These are phyloP conservation scores for Aspergillus saccharolyticus DNA, from an alignment of 495 filamentous ascomycete species.

Conservation along the genomic window DNA sequence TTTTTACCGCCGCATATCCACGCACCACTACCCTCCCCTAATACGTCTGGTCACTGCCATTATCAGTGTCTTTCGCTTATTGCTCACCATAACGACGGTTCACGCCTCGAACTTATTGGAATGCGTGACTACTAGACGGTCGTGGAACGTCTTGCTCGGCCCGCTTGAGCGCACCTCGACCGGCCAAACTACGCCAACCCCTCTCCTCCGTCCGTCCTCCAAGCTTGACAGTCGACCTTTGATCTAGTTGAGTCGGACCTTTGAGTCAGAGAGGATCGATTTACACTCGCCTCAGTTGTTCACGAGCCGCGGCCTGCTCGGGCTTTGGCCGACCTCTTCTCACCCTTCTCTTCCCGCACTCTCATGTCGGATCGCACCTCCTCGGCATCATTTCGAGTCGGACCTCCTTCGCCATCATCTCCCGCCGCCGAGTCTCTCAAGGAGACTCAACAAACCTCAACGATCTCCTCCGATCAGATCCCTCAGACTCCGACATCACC, in stretches of 20 bases:
- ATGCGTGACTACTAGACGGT: slow-evolving; percentile 38
- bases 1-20: slow-evolving; percentile 9
- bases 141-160: slow-evolving; percentile 36
- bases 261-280: slow-evolving; percentile 15
- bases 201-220: slow-evolving; percentile 3
- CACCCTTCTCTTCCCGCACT: slow-evolving; percentile 10
- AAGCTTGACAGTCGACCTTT: slow-evolving; percentile 9
- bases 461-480: slow-evolving; percentile 31
- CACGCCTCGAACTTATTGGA: slow-evolving; percentile 26
- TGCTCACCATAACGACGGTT: slow-evolving; percentile 11
- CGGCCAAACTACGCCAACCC: slow-evolving; percentile 5
- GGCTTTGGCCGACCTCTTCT: slow-evolving; percentile 14
- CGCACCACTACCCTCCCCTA: slow-evolving; percentile 21
- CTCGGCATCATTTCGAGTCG: slow-evolving; percentile 34
- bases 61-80: slow-evolving; percentile 4
- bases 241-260: slow-evolving; percentile 12
- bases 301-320: slow-evolving; percentile 10
- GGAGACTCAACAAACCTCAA: slow-evolving; percentile 27
- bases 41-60: neutral
- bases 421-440: slow-evolving; percentile 37
- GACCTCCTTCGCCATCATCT: slow-evolving; percentile 43
- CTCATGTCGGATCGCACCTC: slow-evolving; percentile 44
- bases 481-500: slow-evolving; percentile 46
- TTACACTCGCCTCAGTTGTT: slow-evolving; percentile 19
- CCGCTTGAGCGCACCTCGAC: slow-evolving; percentile 40